Percentiles rank a stretch among this genome's conserved stretches.
These are phyloP conservation scores for Schoenoplectus tabernaemontani DNA, from an alignment of 202 grass and related monocot genomes.

Conservation along the genomic window DNA sequence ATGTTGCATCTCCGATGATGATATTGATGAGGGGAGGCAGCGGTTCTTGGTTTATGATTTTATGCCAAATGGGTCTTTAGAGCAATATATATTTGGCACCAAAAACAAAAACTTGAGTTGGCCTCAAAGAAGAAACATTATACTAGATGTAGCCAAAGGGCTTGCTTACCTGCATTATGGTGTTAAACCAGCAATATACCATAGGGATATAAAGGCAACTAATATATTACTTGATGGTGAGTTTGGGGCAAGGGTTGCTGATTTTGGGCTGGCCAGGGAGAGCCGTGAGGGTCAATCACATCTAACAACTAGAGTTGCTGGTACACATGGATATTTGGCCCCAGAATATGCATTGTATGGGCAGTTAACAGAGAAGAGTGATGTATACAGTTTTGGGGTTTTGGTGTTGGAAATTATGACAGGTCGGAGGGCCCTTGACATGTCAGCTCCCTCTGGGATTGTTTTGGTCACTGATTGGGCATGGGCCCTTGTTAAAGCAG, in stretches of 20 bases:
- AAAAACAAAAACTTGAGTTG: constrained; percentile 31
- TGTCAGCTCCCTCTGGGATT: constrained; percentile 40
- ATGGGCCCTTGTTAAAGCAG: constrained; percentile 58
- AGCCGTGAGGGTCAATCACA: constrained; percentile 90
- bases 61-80: constrained; percentile 80
- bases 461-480: constrained; percentile 90
- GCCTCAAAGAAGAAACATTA: constrained; percentile 45
- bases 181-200: constrained; percentile 82
- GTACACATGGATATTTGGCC: constrained; percentile 85
- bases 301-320: constrained; percentile 83
- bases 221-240: constrained; percentile 76
- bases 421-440: constrained; percentile 62
- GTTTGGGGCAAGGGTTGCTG: constrained; percentile 66
- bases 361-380: constrained; percentile 93
- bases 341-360: constrained; percentile 97
- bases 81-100: constrained; percentile 59
- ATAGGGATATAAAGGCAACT: constrained; percentile 86
- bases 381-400: constrained; percentile 97
- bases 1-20: constrained; percentile 64
- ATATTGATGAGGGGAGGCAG: constrained; percentile 53
- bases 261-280: constrained; percentile 76
- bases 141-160: constrained; percentile 74
- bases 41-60: constrained; percentile 82
- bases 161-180: constrained; percentile 84
- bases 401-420: constrained; percentile 68